Conservation (phyloP, 768 basidiomycete species). For the Nidularia sp. region DNA sequence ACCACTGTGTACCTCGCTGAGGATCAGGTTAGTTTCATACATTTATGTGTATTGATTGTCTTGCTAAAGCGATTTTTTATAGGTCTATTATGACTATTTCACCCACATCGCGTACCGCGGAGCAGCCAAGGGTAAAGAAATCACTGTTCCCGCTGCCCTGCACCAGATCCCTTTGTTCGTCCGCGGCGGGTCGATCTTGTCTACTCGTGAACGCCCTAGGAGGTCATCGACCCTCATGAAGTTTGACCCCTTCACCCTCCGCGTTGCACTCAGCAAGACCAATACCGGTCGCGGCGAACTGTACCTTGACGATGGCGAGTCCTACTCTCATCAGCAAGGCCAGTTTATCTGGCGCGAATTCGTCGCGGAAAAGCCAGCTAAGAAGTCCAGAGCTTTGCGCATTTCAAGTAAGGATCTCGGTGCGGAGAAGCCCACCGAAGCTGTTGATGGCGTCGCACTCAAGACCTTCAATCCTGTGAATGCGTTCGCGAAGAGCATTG, state of each 20-base stretch:
- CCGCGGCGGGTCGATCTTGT: conserved; percentile 86
- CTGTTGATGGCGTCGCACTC: conserved; percentile 49
- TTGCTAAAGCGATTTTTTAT: background rate
- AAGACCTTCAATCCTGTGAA: conserved; percentile 53
- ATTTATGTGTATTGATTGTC: background rate
- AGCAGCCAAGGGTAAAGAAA: conserved; percentile 52
- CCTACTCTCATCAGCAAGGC: conserved; percentile 71
- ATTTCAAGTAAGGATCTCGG: conserved; percentile 57
- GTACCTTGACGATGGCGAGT: conserved; percentile 93
- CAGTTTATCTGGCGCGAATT: conserved; percentile 84
- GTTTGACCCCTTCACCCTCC: conserved; percentile 88
- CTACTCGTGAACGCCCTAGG: conserved; percentile 84
- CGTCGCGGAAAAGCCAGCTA: conserved; percentile 43
- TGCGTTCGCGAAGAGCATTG: conserved; percentile 62
- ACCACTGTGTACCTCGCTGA: conserved; percentile 82
- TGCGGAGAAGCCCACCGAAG: conserved; percentile 32
- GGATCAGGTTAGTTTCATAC: conserved; percentile 52
- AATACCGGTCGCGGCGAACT: conserved; percentile 73
- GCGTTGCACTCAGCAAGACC: conserved; percentile 67
- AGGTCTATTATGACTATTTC: conserved; percentile 97
- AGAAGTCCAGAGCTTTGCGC: conserved; percentile 34
- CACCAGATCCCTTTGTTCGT: conserved; percentile 80
- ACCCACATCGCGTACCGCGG: conserved; percentile 65
- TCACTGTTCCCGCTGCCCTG: conserved; percentile 79
- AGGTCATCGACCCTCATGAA: conserved; percentile 86